Evolutionary conservation across 306 rosid genomes (phyloP).

Genomic region (Astragalus membranaceus): DNA sequence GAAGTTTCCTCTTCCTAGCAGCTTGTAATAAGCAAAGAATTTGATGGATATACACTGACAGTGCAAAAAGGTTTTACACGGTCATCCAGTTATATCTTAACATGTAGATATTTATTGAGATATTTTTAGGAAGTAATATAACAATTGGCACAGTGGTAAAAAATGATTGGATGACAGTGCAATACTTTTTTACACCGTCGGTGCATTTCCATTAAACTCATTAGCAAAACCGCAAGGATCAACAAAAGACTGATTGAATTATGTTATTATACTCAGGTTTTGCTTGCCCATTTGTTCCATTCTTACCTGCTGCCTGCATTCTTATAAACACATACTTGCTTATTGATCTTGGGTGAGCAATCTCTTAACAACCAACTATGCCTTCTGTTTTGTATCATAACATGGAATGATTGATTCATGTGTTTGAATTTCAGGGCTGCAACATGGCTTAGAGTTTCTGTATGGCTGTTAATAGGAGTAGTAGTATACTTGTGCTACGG

Average conservation of each 20-base stretch:
- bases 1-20: background rate
- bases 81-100: no score
- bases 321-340: slow-evolving; percentile 62
- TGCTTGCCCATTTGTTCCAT: slow-evolving; percentile 65
- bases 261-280: slow-evolving; percentile 51
- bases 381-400: background rate
- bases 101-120: no score
- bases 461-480: slow-evolving; percentile 52
- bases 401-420: background rate
- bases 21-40: no score
- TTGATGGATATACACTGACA: no score
- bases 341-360: slow-evolving; percentile 64
- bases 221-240: background rate
- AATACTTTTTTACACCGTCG: no score
- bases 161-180: no score
- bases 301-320: slow-evolving; percentile 62
- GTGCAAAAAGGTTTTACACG: no score
- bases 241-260: background rate
- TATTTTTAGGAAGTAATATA: no score
- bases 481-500: slow-evolving; percentile 49
- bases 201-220: no score
- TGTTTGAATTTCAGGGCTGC: slow-evolving; percentile 35
- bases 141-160: no score
- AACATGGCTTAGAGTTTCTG: slow-evolving; percentile 55
- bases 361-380: background rate